These are phyloP conservation scores for Sergeia podlipaevii DNA, from an alignment of 208 protist species.

Conservation along the genomic window DNA sequence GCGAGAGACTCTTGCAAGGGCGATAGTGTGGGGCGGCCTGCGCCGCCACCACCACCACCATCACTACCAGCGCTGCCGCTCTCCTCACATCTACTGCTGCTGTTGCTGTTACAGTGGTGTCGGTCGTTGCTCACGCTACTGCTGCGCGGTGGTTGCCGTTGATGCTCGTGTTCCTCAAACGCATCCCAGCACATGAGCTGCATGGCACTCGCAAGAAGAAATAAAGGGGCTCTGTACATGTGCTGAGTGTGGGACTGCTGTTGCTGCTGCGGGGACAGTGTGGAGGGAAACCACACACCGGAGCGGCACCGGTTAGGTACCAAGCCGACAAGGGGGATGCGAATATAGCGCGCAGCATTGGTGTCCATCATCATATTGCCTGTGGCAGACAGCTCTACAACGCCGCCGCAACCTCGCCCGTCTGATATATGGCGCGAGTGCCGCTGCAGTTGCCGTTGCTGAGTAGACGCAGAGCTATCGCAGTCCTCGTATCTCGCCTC, in stretches of 20 bases:
- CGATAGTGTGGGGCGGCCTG: background rate
- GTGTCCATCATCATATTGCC: background rate
- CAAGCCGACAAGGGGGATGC: slow-evolving; percentile 53
- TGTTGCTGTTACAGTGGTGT: background rate
- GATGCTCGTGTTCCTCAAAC: slow-evolving; percentile 35
- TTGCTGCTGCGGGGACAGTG: slow-evolving; percentile 9
- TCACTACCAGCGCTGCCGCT: background rate
- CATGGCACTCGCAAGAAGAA: slow-evolving; percentile 62
- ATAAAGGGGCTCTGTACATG: slow-evolving; percentile 62
- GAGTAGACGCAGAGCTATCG: slow-evolving; percentile 15
- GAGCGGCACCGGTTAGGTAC: slow-evolving; percentile 74
- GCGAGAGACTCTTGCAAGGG: background rate
- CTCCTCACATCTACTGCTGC: background rate
- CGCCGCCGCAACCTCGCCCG: background rate
- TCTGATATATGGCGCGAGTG: background rate
- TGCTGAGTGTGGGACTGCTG: background rate
- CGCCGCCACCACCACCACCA: background rate
- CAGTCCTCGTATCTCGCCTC: slow-evolving; percentile 15
- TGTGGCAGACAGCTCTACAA: background rate
- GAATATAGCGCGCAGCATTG: slow-evolving; percentile 17
- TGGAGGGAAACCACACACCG: slow-evolving; percentile 68
- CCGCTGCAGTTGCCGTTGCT: slow-evolving; percentile 11
- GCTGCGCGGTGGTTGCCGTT: background rate
- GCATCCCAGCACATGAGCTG: slow-evolving; percentile 85
- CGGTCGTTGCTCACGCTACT: background rate